Base-by-base conservation (phyloP, 1,139 yeast genomes). In the Casaregolazyma suthepensis region DNA sequence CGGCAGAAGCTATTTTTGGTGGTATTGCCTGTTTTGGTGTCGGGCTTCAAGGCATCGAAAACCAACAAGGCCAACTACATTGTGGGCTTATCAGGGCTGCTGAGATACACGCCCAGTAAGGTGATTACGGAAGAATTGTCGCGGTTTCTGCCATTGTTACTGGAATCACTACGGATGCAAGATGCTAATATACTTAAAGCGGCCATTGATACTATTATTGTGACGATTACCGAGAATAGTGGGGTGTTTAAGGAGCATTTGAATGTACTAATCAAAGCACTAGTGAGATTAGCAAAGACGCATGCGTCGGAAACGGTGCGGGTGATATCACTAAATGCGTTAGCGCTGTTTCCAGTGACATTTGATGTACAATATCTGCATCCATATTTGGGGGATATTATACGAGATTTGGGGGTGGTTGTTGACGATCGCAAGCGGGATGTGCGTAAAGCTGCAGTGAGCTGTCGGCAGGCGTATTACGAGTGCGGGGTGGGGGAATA, bases 381-480 rank as follows among this genome's bases (percentile, higher is more conserved):
- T 26, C 81, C 83, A 5, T 85, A 76, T 63, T 81, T 81, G 62
- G 64, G 68, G 5, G 68, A 67, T 3, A 75, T 87, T 7, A 73
- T 88, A 46, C 68, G 63, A 23, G 75, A 74, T 9, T 71, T 88
- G 51, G 73, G 72, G 1, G 64, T 63, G 1, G 83, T 79, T 0
- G 72, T 93, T 59, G 96, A 87, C 60, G 97, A 93, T 66, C 79
- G 76, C 52, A 84, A 77, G 64, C 79, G 99, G 67, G 71, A 69
- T 5, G 88, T 93, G 1, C 79, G 99, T 63, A 84, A 82, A 65
- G 77, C 81, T 52, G 85, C 91, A 7, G 83, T 86, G 53, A 88
- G 85, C 61, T 81, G 93, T 52, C 80, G 96, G 64, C 98, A 93
- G 66, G 73, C 77, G 1, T 83, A 81, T 59, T 87, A 72, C 66